Percentiles rank a stretch among this genome's conserved stretches.
Evolutionary conservation across 2,329 filamentous ascomycete species (phyloP).

Genomic region (Calonectria honghensis): DNA sequence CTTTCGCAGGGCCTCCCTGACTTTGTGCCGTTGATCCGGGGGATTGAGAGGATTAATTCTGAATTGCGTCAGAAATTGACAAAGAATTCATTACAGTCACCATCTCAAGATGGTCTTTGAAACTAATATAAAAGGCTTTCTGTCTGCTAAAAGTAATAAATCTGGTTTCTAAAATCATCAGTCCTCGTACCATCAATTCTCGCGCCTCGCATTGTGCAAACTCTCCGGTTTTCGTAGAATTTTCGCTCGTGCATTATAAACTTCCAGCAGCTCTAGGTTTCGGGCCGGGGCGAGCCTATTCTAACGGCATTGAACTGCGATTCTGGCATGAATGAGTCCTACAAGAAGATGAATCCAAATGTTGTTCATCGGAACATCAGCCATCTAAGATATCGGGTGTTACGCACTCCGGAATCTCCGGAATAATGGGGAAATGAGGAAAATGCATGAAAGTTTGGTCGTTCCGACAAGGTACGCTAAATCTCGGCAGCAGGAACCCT

Average conservation of each 20-base stretch:
- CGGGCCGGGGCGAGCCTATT: too few relatives aligned
- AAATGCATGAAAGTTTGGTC: background rate
- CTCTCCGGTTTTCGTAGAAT: background rate
- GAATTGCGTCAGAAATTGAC: background rate
- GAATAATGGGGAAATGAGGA: background rate
- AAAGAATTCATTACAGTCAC: background rate
- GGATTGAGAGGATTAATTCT: constrained; percentile 2
- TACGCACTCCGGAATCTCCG: background rate
- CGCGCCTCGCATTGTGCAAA: background rate
- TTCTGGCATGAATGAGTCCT: background rate
- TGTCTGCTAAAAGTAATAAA: background rate
- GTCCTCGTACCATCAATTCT: background rate
- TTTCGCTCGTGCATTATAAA: too few relatives aligned
- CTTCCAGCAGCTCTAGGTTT: background rate
- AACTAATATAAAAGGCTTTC: background rate
- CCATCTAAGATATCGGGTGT: background rate
- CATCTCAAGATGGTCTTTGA: background rate
- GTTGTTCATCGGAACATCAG: background rate
- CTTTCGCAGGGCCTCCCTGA: background rate
- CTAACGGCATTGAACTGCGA: background rate
- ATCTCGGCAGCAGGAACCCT: background rate
- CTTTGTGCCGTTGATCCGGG: background rate
- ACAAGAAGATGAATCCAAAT: background rate
- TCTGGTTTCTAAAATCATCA: background rate
- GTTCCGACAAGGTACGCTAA: background rate